Base-by-base conservation (phyloP, 2,329 filamentous ascomycete genomes). In the Chaetomiaceae sp. region DNA sequence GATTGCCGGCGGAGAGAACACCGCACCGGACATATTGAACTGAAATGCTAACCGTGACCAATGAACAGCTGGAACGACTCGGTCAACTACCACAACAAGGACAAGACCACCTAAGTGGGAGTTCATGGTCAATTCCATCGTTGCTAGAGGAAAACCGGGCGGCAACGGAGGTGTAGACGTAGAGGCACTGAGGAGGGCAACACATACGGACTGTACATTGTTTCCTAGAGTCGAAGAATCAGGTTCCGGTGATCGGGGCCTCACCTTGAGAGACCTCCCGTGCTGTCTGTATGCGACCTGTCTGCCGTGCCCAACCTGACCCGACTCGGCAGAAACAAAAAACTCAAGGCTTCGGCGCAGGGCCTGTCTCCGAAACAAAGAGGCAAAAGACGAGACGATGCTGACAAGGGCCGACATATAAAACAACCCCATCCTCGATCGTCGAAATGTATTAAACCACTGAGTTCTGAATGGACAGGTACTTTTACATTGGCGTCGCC, bases 21-120 rank as follows among this genome's bases (percentile, higher is more conserved):
- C 6, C 25, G 25, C 3, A n/a, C n/a, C n/a, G n/a, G 25, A 27
- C 25, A 27, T 10, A 27, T 7, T 27, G 25, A 27, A 27, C 10
- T 27, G 23, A 25, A 25, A 33, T 43, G 37, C 60, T 62, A 51
- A 66, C 55, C 31, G 9, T 48, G 37, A 30, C 33, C 30, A 52
- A n/a, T n/a, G n/a, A 58, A 58, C 63, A 89, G 87, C 86, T 99
- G 93, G 93, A 97, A 97, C 75, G 77, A 85, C 60, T 80, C 78
- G 53, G 90, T 96, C 78, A 97, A 97, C 84, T 92, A 95, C 78
- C 90, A 97, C 84, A 90, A 95, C 78, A 87, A 86, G 77, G 86
- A 95, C 77, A 89, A 88, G 81, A 66, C 69, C 55, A 64, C 67
- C 53, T 78, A 75, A 73, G 60, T 53, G 50, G 19, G 39, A 44